Evolutionary conservation across 1,284 basidiomycete species (phyloP).

Genomic region (Pholiota adiposa): DNA sequence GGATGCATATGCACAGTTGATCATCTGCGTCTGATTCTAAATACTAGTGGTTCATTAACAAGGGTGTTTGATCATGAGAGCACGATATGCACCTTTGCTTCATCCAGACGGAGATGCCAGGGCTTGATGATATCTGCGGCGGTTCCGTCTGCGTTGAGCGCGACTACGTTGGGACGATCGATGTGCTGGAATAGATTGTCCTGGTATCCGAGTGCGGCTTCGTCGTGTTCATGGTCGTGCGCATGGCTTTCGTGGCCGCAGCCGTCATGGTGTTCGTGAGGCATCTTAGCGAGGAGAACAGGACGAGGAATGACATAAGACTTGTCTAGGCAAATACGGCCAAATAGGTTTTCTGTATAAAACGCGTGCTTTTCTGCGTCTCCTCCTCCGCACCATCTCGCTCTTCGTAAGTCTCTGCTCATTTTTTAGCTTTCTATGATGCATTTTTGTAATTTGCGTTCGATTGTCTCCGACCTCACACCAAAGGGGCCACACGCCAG

Average conservation of each 20-base stretch:
- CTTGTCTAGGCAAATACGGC: not conserved
- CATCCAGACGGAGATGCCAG: conserved; percentile 72
- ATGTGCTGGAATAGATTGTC: conserved; percentile 75
- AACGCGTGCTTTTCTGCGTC: not conserved
- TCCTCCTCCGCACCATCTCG: not conserved
- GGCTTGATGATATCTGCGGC: conserved; percentile 71
- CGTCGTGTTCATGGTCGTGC: conserved; percentile 58
- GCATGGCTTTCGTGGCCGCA: conserved; percentile 62
- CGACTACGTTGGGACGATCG: conserved; percentile 73
- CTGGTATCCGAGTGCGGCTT: conserved; percentile 57
- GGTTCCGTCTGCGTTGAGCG: conserved; percentile 60
- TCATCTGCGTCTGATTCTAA: conserved; percentile 85
- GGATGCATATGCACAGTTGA: conserved; percentile 56
- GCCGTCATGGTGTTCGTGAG: conserved; percentile 56
- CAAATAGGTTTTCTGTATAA: conserved; percentile 2
- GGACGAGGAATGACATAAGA: not conserved
- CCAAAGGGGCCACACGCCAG: conserved; percentile 78
- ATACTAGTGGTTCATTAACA: conserved; percentile 46
- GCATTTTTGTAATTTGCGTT: conserved; percentile 84
- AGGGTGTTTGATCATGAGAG: not conserved
- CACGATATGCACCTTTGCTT: conserved; percentile 52
- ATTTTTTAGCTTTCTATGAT: conserved; percentile 45
- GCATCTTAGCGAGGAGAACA: conserved; percentile 23
- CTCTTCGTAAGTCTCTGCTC: conserved; percentile 11
- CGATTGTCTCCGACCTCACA: conserved; percentile 59